Evolutionary conservation across 148 eudicot species (phyloP).

Genomic region (Talinum fruticosum): DNA sequence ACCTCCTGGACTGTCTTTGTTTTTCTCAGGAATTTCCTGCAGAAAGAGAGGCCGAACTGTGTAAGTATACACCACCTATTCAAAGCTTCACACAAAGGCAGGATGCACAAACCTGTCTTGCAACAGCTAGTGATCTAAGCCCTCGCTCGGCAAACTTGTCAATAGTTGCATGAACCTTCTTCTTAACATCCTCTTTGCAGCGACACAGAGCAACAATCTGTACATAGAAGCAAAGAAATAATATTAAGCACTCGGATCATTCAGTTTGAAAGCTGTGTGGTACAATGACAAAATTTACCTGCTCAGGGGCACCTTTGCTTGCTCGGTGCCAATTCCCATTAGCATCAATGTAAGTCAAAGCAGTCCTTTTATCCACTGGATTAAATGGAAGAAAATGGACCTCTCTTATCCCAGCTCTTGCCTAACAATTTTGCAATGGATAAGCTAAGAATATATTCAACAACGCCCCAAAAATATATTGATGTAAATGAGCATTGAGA

Average conservation of each 20-base stretch:
- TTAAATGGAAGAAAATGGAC: neutral
- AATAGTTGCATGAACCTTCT: conserved; percentile 53
- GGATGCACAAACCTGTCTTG: conserved; percentile 50
- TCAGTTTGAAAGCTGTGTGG: neutral
- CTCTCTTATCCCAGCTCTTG: conserved; percentile 5
- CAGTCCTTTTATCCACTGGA: neutral
- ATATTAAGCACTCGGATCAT: neutral
- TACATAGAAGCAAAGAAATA: neutral
- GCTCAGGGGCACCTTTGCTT: conserved; percentile 10
- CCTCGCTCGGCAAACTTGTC: conserved; percentile 78
- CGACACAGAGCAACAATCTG: conserved; percentile 43
- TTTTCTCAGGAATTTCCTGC: neutral
- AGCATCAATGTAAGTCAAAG: conserved; percentile 9
- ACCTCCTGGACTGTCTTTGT: neutral
- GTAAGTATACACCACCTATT: neutral
- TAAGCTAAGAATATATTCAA: neutral
- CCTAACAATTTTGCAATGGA: neutral
- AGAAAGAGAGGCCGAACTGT: neutral
- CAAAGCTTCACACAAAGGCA: neutral
- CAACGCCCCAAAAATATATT: neutral
- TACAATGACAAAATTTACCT: neutral
- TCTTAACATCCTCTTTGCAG: conserved; percentile 50
- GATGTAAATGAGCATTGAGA: too few species aligned
- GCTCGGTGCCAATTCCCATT: conserved; percentile 5
- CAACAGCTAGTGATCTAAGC: conserved; percentile 68